phyloP scores from a whole-genome alignment of 345 rosid genomes.

The Eucalyptus microcorys region DNA sequence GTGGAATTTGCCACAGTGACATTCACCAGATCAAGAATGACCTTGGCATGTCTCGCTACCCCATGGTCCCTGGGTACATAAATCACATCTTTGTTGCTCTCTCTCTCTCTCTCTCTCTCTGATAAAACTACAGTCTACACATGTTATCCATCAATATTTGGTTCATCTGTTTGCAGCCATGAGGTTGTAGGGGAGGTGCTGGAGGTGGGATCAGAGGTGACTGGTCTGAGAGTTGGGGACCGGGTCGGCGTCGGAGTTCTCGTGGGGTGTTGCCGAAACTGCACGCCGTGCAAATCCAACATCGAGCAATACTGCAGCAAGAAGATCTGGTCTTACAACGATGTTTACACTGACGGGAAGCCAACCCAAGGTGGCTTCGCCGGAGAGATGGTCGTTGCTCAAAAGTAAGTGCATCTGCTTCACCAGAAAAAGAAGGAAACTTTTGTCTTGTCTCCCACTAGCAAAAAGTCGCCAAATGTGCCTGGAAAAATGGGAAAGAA shows the following conservation, averaged over 20 bases:
- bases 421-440: neutral
- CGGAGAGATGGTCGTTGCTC: slow-evolving; percentile 53
- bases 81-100: neutral
- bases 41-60: slow-evolving; percentile 52
- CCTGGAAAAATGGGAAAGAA: neutral
- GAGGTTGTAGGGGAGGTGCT: slow-evolving; percentile 72
- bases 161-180: slow-evolving; percentile 21
- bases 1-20: slow-evolving; percentile 78
- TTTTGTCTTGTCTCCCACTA: neutral
- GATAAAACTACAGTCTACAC: neutral
- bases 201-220: slow-evolving; percentile 54
- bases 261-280: slow-evolving; percentile 56
- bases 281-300: slow-evolving; percentile 41
- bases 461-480: neutral
- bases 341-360: slow-evolving; percentile 55
- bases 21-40: slow-evolving; percentile 58
- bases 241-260: slow-evolving; percentile 50
- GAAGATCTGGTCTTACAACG: slow-evolving; percentile 51
- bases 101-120: neutral
- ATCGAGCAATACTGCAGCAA: slow-evolving; percentile 62
- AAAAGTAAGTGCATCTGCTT: slow-evolving; percentile 27
- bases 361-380: slow-evolving; percentile 78
- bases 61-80: slow-evolving; percentile 71
- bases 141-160: neutral
- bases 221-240: slow-evolving; percentile 43